Base-by-base conservation (phyloP, 306 rosid species). In the Citrullus mucosospermus region DNA sequence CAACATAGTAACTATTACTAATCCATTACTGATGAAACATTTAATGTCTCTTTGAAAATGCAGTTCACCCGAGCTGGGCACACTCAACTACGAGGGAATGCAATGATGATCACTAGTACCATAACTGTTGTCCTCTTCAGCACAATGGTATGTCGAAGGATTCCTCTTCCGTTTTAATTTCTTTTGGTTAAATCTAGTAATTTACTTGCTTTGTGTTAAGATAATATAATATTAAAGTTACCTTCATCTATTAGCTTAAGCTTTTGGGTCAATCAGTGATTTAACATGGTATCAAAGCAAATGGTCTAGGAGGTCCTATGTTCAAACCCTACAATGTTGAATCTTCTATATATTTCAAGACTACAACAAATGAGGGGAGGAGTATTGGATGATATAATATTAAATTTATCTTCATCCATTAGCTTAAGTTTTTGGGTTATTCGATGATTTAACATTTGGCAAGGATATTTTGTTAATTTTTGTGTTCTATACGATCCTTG, bases 91-190 rank as follows among this genome's bases (percentile, higher is more conserved):
- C 90, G 87, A 82, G 63, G 84, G 72, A 90, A 87, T 87, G 97
- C 97, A 67, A 88, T 92, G 79, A 84, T 96, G 97, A 96, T 96
- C 88, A 91, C 99, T 50, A 96, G 99, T 85, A 96, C 99, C 53
- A 89, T 91, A 73, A 88, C 90, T 9, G 98, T 96, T 70, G 99
- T 96, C 83, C 97, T 96, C 60, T 68, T 92, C 84, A 96, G 97
- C 90, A 96, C 99, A 63, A 82, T 92, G 96, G 99, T 95, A 82
- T 86, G 95, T 39, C 30, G 50, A 69, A 22, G 28, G 92, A 50
- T 39, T 56, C 72, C 76, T 76, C 8, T 30, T 54, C 18, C 75
- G 39, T 71, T 8, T 72, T 28, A 22, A 2, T 50, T 50, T 8
- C 41, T 30, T 25, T 1, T 1, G 41, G 16, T 72, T 48, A 15